These are phyloP conservation scores for Westerdykella aurantiaca DNA, from an alignment of 2,329 filamentous ascomycete genomes.

Conservation along the genomic window DNA sequence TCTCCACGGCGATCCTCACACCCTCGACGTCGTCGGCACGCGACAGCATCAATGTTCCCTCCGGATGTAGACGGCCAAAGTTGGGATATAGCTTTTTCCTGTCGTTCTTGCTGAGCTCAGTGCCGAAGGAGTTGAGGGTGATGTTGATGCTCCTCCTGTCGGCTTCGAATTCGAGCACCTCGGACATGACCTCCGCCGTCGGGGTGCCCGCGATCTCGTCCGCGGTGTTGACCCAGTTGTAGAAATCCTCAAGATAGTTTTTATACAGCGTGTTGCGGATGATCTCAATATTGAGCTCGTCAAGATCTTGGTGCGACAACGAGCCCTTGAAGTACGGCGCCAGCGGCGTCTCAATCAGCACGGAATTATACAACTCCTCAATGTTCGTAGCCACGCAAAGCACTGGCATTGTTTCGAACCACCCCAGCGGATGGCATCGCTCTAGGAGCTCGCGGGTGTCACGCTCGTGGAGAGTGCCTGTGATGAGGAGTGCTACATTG, in stretches of 20 bases:
- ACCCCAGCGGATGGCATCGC: slow-evolving; percentile 91
- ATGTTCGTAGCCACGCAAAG: slow-evolving; percentile 97
- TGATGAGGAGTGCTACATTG: slow-evolving; percentile 96
- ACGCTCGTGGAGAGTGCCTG: slow-evolving; percentile 92
- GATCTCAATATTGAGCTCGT: slow-evolving; percentile 99
- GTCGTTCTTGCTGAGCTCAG: slow-evolving; percentile 87
- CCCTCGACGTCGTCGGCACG: slow-evolving; percentile 92
- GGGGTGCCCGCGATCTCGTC: slow-evolving; percentile 82
- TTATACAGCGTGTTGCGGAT: slow-evolving; percentile 98
- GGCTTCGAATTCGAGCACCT: slow-evolving; percentile 94
- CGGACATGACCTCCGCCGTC: slow-evolving; percentile 89
- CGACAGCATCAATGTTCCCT: slow-evolving; percentile 91
- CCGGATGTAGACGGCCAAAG: slow-evolving; percentile 87
- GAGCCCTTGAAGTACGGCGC: slow-evolving; percentile 97
- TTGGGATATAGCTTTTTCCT: slow-evolving; percentile 92
- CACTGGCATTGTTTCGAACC: slow-evolving; percentile 98
- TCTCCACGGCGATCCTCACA: slow-evolving; percentile 87
- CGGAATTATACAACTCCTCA: slow-evolving; percentile 97
- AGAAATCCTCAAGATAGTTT: slow-evolving; percentile 98
- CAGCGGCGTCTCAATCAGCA: slow-evolving; percentile 91
- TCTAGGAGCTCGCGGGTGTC: slow-evolving; percentile 94
- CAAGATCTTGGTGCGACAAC: slow-evolving; percentile 90
- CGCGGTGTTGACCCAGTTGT: slow-evolving; percentile 87
- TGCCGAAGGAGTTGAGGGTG: slow-evolving; percentile 96
- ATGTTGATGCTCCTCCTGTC: slow-evolving; percentile 98